Conservation (phyloP, 768 basidiomycete genomes). For the Leccinum boreale region DNA sequence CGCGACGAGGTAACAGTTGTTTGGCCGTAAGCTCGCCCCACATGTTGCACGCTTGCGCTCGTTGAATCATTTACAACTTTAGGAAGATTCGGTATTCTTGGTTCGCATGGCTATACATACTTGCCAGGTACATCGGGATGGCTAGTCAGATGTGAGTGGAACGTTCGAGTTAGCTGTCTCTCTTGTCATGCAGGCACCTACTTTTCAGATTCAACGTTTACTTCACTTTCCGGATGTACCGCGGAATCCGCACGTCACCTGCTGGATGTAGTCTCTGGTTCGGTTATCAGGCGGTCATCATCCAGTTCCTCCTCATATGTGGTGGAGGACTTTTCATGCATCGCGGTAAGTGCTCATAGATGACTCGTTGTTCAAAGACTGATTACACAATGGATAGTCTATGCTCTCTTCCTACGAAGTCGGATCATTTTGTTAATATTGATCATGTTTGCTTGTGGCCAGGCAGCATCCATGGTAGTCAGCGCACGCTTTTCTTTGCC, state of each 20-base stretch:
- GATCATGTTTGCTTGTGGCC: neutral
- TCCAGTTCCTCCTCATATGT: constrained; percentile 14
- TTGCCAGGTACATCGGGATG: constrained; percentile 15
- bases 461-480: neutral
- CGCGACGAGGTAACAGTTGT: constrained; percentile 14
- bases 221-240: constrained; percentile 17
- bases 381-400: constrained; percentile 11
- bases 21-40: constrained; percentile 20
- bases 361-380: neutral
- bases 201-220: no score
- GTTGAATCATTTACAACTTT: neutral
- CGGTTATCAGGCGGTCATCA: constrained; percentile 9
- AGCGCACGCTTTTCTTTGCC: neutral
- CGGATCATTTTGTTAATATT: constrained; percentile 10
- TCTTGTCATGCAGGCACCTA: no score
- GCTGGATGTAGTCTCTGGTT: constrained; percentile 17
- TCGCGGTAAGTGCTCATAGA: constrained; percentile 12
- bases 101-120: constrained; percentile 8
- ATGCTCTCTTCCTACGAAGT: constrained; percentile 13
- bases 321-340: constrained; percentile 15
- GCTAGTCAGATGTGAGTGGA: constrained; percentile 18
- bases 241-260: constrained; percentile 3
- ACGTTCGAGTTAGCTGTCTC: neutral
- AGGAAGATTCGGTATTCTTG: constrained; percentile 10
- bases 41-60: neutral